phyloP scores from a whole-genome alignment of 345 rosid species.

The Erodium maritimum region DNA sequence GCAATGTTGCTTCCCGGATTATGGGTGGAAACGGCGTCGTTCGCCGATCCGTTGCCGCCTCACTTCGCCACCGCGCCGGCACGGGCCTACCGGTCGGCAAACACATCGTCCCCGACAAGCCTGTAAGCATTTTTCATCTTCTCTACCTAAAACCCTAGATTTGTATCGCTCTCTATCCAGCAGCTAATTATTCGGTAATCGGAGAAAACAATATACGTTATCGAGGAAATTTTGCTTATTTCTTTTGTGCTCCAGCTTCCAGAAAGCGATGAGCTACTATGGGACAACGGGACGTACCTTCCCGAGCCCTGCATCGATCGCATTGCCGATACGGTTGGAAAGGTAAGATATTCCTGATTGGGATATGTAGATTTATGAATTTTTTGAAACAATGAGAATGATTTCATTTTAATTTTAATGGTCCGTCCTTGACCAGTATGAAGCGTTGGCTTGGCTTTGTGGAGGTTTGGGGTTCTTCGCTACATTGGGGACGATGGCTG shows the following conservation, averaged over 20 bases:
- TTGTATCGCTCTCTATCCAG: background rate
- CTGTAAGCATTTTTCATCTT: slow-evolving; percentile 33
- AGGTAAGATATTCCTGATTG: slow-evolving; percentile 26
- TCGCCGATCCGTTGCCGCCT: slow-evolving; percentile 56
- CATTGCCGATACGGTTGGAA: slow-evolving; percentile 92
- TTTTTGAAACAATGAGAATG: background rate
- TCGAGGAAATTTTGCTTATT: background rate
- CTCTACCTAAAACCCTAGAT: background rate
- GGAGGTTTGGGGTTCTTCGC: slow-evolving; percentile 88
- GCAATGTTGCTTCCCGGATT: slow-evolving; percentile 62
- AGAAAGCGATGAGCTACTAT: slow-evolving; percentile 78
- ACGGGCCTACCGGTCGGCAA: slow-evolving; percentile 95
- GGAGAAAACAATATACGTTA: background rate
- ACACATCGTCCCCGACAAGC: slow-evolving; percentile 91
- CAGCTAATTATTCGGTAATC: background rate
- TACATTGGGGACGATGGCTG: slow-evolving; percentile 52
- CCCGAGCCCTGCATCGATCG: slow-evolving; percentile 98
- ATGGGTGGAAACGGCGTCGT: slow-evolving; percentile 85
- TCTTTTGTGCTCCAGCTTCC: slow-evolving; percentile 34
- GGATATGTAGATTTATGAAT: background rate
- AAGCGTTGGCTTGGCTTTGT: slow-evolving; percentile 93
- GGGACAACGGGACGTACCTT: slow-evolving; percentile 90
- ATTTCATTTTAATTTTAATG: background rate
- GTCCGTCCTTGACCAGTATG: slow-evolving; percentile 38
- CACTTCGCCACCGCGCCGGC: slow-evolving; percentile 81